phyloP scores from a whole-genome alignment of 192 early-diverging fungal genomes.

The Gryganskiella cystojenkinii region DNA sequence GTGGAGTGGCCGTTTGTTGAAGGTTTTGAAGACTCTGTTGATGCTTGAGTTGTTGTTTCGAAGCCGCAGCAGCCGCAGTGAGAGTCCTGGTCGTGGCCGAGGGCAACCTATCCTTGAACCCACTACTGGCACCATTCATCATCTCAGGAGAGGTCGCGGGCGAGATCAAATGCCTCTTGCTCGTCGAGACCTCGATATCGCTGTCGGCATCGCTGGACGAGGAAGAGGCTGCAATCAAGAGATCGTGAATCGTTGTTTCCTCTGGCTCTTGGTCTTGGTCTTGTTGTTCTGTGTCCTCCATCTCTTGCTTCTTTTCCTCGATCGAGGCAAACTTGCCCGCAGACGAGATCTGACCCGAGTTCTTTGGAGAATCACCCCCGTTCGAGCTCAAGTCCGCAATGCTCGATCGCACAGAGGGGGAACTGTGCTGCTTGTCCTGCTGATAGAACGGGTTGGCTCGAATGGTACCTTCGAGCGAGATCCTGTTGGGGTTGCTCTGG shows the following conservation, averaged over 20 bases:
- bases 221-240: not conserved
- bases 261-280: not conserved
- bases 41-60: constrained; percentile 27
- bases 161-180: constrained; percentile 7
- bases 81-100: constrained; percentile 42
- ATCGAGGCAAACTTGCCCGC: too few relatives aligned
- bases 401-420: constrained; percentile 45
- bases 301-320: not conserved
- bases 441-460: constrained; percentile 53
- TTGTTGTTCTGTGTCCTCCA: not conserved
- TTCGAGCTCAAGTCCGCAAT: constrained; percentile 35
- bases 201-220: constrained; percentile 24
- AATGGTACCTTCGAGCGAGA: constrained; percentile 49
- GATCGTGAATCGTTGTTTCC: not conserved
- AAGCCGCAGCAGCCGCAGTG: constrained; percentile 33
- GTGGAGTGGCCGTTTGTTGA: constrained; percentile 2
- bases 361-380: constrained; percentile 21
- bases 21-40: constrained; percentile 1
- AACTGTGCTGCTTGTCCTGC: constrained; percentile 43
- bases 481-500: constrained; percentile 41
- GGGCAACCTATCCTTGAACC: constrained; percentile 35
- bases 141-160: constrained; percentile 47
- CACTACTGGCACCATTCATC: too few relatives aligned
- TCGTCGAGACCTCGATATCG: not conserved
- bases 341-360: too few relatives aligned